phyloP scores from a whole-genome alignment of 257 asterid genomes.

The Solanum ossicruentum region DNA sequence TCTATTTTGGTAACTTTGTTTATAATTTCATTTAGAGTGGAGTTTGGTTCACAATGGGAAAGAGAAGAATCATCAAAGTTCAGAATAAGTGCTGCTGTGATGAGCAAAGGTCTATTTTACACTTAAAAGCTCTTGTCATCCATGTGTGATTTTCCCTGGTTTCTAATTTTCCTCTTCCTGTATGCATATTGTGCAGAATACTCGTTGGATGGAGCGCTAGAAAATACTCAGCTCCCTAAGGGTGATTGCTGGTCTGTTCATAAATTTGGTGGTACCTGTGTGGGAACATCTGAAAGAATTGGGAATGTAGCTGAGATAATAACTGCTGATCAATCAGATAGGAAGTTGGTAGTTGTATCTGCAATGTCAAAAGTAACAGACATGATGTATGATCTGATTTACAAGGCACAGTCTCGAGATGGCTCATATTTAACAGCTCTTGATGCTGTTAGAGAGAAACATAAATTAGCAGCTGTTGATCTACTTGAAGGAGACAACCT shows the following conservation, averaged over 20 bases:
- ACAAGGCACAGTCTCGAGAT: conserved; percentile 74
- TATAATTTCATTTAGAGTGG: conserved; percentile 21
- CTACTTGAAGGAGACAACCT: conserved; percentile 74
- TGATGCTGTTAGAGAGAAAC: conserved; percentile 77
- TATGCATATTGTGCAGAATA: conserved; percentile 17
- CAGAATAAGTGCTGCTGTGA: conserved; percentile 38
- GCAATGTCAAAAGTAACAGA: conserved; percentile 98
- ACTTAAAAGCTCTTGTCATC: background rate
- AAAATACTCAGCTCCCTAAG: conserved; percentile 47
- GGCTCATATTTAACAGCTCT: conserved; percentile 51
- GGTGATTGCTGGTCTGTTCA: conserved; percentile 92
- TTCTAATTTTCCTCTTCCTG: background rate
- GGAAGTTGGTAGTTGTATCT: conserved; percentile 85
- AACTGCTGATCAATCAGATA: conserved; percentile 53
- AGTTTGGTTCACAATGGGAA: conserved; percentile 20
- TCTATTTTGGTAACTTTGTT: background rate
- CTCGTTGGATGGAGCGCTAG: conserved; percentile 40
- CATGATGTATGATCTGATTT: conserved; percentile 89
- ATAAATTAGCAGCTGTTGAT: conserved; percentile 64
- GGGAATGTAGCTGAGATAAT: conserved; percentile 73
- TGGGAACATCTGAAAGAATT: conserved; percentile 84
- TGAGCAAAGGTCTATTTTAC: conserved; percentile 44
- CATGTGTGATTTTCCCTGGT: background rate
- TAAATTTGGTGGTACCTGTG: conserved; percentile 97
- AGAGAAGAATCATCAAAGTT: conserved; percentile 25